phyloP scores from a whole-genome alignment of 371 early-diverging fungal genomes.

The Coemansia sp. region DNA sequence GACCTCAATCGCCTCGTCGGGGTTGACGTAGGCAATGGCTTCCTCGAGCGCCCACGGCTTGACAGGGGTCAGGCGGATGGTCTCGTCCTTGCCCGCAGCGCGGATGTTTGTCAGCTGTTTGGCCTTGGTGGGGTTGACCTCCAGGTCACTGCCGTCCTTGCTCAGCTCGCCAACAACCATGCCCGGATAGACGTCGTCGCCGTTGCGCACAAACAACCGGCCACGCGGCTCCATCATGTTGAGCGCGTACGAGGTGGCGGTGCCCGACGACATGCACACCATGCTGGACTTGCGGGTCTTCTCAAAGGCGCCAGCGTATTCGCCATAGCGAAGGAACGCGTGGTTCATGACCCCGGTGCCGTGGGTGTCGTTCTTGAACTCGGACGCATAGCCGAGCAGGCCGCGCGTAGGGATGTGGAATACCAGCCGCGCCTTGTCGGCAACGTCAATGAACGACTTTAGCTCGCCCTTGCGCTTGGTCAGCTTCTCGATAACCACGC shows the following conservation, averaged over 20 bases:
- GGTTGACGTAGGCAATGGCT: constrained; percentile 70
- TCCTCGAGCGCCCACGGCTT: constrained; percentile 68
- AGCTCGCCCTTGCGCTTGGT: constrained; percentile 74
- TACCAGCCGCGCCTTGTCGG: constrained; percentile 66
- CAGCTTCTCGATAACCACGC: constrained; percentile 75
- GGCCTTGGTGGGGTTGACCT: constrained; percentile 77
- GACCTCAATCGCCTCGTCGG: constrained; percentile 79
- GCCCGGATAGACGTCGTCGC: constrained; percentile 72
- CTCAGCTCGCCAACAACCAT: constrained; percentile 81
- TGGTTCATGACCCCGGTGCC: constrained; percentile 71
- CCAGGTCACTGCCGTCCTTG: constrained; percentile 65
- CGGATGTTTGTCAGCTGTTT: constrained; percentile 76
- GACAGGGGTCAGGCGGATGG: constrained; percentile 65
- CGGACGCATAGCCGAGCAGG: constrained; percentile 72
- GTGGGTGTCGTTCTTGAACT: constrained; percentile 77
- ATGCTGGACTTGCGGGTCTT: constrained; percentile 68
- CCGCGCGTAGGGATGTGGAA: constrained; percentile 79
- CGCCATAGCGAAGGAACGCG: constrained; percentile 64
- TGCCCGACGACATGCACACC: constrained; percentile 66
- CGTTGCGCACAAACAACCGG: constrained; percentile 69
- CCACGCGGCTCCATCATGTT: constrained; percentile 73
- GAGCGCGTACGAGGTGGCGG: constrained; percentile 69
- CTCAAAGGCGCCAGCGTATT: constrained; percentile 68
- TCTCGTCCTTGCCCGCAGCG: constrained; percentile 72
- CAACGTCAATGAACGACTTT: constrained; percentile 65